Percentiles rank a stretch among this genome's conserved stretches.
These are phyloP conservation scores for Metschnikowia peoriensis DNA, from an alignment of 805 yeast genomes.

Conservation along the genomic window DNA sequence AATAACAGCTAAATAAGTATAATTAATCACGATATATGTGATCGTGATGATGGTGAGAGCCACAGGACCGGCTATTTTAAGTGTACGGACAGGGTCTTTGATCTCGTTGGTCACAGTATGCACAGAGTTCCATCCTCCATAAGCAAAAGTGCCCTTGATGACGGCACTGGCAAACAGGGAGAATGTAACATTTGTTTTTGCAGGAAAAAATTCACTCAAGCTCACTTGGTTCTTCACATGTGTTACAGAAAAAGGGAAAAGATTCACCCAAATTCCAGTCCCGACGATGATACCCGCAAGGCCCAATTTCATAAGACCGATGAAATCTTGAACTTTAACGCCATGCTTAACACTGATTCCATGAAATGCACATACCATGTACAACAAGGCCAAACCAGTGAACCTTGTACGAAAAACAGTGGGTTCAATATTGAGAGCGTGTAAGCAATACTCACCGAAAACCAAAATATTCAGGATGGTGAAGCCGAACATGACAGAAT, in stretches of 20 bases:
- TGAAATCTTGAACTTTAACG: constrained; percentile 54
- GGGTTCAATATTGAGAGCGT: constrained; percentile 42
- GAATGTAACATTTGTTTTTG: constrained; percentile 34
- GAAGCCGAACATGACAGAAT: constrained; percentile 53
- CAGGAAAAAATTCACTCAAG: constrained; percentile 28
- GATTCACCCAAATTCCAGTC: constrained; percentile 58
- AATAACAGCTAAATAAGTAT: constrained; percentile 55
- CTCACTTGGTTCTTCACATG: constrained; percentile 44
- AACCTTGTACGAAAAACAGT: constrained; percentile 34
- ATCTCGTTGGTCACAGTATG: constrained; percentile 63
- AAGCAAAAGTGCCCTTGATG: constrained; percentile 57
- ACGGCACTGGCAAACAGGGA: constrained; percentile 55
- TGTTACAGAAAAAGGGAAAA: constrained; percentile 45
- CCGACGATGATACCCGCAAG: constrained; percentile 53
- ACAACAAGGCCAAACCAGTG: constrained; percentile 30
- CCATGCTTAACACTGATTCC: constrained; percentile 62
- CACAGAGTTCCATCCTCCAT: constrained; percentile 62
- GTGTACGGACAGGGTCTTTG: constrained; percentile 54
- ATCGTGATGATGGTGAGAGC: constrained; percentile 47
- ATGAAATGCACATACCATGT: constrained; percentile 43
- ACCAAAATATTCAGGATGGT: constrained; percentile 55
- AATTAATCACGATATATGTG: constrained; percentile 51
- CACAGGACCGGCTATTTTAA: constrained; percentile 60
- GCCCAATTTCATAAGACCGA: constrained; percentile 60
- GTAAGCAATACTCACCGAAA: constrained; percentile 59